Base-by-base conservation (phyloP, 73 alveolate species). In the Paraurostyla sp. region DNA sequence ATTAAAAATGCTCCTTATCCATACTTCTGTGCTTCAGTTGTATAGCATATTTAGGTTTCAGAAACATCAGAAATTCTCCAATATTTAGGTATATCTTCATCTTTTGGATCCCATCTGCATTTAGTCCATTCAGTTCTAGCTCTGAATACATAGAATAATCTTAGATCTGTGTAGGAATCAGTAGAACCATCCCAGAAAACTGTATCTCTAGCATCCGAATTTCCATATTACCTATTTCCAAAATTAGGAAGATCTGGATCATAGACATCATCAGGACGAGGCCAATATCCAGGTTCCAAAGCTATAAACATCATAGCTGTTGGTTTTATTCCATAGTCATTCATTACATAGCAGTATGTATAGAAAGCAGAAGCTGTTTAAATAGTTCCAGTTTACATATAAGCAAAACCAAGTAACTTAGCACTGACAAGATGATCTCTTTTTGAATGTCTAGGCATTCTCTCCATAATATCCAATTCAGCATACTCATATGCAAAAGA, bases 1-100 rank as follows among this genome's bases (percentile, higher is more conserved):
- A 95, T 92, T 41, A 96, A 90, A 80, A 84, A 97, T n/a, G 99
- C 97, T n/a, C 98, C 91, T 62, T 97, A 94, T 50, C 98, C 99
- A 89, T 96, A 96, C 76, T 93, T 96, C 50, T 94, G 76, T 20
- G 99, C 99, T 41, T 97, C 99, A 73, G 98, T 88, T 40, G 98
- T 86, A 89, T 97, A 97, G 85, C 99, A 97, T 20, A 93, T 92
- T 6, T 76, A 56, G n/a, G 71, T 45, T 0, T 76, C 75, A 6
- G 92, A 54, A 3, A 83, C 48, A 11, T 83, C 59, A 27, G 96
- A 76, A 38, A 51, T 48, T 38, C 83, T 80, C 84, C 86, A 89
- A 78, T 32, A 89, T 29, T 52, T 80, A 29, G 94, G 94, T 3
- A 75, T 43, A 33, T 32, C 63, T 20, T 33, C 59, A n/a, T 63